These are phyloP conservation scores for Takakia lepidozioides DNA, from an alignment of 225 moss, liverwort and hornwort species.

Conservation along the genomic window DNA sequence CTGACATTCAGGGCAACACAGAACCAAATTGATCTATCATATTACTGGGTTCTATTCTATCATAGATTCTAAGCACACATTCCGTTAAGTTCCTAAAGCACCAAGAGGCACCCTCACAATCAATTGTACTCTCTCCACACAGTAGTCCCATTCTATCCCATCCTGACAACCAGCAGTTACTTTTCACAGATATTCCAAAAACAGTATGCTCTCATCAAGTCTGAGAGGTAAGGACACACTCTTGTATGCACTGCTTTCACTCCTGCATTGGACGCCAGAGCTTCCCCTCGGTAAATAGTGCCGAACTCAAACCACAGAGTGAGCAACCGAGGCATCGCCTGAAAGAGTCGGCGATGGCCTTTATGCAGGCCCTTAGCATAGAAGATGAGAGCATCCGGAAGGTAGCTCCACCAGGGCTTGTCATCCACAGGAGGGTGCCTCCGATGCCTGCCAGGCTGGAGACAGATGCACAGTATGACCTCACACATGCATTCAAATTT, in stretches of 20 bases:
- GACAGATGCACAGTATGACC: neutral
- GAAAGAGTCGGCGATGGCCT: constrained; percentile 87
- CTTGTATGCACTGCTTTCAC: constrained; percentile 70
- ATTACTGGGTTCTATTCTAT: too few relatives aligned
- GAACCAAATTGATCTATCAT: too few relatives aligned
- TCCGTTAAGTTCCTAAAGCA: too few relatives aligned
- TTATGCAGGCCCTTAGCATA: constrained; percentile 98
- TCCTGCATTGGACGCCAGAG: constrained; percentile 48
- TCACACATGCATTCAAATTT: neutral
- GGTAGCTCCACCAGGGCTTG: constrained; percentile 82
- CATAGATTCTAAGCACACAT: too few relatives aligned
- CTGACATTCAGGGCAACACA: too few relatives aligned
- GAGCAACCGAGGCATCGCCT: constrained; percentile 95
- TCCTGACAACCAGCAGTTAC: too few relatives aligned
- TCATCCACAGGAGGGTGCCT: constrained; percentile 76
- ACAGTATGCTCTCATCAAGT: too few relatives aligned
- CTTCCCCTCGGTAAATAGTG: constrained; percentile 60
- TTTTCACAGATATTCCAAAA: too few relatives aligned
- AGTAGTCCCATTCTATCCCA: too few relatives aligned
- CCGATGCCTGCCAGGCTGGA: constrained; percentile 58
- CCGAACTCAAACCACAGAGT: constrained; percentile 99
- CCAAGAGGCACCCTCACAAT: too few relatives aligned
- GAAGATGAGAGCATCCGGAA: constrained; percentile 81
- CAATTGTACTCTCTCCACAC: too few relatives aligned
- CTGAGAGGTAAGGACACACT: constrained; percentile 20